A percentile compares a stretch with the other conserved stretches of the same genome.
These are phyloP conservation scores for Penicillium rolfsii DNA, from an alignment of 2,329 filamentous ascomycete genomes.

Conservation along the genomic window DNA sequence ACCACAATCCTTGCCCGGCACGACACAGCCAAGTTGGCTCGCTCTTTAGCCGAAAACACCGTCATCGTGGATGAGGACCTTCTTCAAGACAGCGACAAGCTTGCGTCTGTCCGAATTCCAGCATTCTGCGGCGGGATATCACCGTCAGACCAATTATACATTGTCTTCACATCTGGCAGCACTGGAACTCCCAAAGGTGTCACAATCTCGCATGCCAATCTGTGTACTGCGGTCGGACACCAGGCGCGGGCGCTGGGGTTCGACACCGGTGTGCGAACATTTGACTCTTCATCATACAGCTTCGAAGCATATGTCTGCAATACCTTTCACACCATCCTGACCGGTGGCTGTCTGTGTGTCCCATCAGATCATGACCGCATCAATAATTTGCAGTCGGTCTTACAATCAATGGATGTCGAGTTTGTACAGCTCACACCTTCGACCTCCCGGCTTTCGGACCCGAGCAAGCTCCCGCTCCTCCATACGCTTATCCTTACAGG, in stretches of 20 bases:
- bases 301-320: conserved; percentile 11
- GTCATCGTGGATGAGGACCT: not conserved
- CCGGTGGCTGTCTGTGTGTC: conserved; percentile 15
- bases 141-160: conserved; percentile 5
- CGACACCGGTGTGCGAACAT: not conserved
- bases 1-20: not conserved
- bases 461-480: not conserved
- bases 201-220: conserved; percentile 4
- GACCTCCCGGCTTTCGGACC: not conserved
- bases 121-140: not conserved
- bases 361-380: conserved; percentile 10
- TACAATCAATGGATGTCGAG: not conserved
- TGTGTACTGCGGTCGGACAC: not conserved
- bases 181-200: conserved; percentile 19
- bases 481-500: not conserved
- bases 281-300: conserved; percentile 10
- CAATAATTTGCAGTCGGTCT: conserved; percentile 43
- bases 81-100: not conserved
- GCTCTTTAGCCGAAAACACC: not conserved
- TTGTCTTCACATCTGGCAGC: conserved; percentile 22
- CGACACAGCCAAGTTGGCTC: not conserved
- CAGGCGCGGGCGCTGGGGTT: not conserved
- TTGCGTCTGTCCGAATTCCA: not conserved
- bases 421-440: conserved; percentile 1
- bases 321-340: not conserved